Conservation (phyloP, 106 monocot genomes). For the Vanilla planifolia region DNA sequence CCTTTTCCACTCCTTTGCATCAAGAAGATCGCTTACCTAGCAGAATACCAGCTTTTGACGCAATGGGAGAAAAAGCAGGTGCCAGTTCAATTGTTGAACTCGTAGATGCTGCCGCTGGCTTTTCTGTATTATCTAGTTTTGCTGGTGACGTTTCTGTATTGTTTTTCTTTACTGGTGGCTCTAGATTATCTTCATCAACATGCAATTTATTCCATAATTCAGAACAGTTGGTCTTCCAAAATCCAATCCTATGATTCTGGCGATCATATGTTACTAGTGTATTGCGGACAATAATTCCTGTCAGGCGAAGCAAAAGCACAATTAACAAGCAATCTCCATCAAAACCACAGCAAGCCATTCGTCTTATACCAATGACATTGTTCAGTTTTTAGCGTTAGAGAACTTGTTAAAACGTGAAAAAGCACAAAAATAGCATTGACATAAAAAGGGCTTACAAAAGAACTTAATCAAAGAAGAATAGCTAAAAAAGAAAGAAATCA, state of each 20-base stretch:
- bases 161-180: no score
- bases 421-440: not conserved
- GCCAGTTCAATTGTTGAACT: conserved; percentile 32
- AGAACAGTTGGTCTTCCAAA: conserved; percentile 99
- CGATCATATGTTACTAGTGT: conserved; percentile 91
- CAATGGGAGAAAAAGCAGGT: conserved; percentile 54
- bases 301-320: conserved; percentile 2
- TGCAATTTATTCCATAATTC: conserved; percentile 53
- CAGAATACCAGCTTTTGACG: conserved; percentile 18
- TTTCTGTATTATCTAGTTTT: conserved; percentile 8
- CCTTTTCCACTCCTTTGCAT: no score
- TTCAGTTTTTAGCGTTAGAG: not conserved
- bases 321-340: no score
- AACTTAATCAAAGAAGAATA: not conserved
- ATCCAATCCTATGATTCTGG: conserved; percentile 79
- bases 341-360: no score
- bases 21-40: conserved; percentile 14
- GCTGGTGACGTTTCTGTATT: no score
- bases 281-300: conserved; percentile 94
- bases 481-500: not conserved
- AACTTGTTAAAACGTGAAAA: not conserved
- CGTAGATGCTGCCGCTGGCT: conserved; percentile 21
- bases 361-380: no score
- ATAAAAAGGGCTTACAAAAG: not conserved
- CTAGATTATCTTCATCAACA: conserved; percentile 22